Percentiles rank a stretch among this genome's conserved stretches.
Conservation (phyloP, 73 alveolate species). For the Symbiodinium pilosum region DNA sequence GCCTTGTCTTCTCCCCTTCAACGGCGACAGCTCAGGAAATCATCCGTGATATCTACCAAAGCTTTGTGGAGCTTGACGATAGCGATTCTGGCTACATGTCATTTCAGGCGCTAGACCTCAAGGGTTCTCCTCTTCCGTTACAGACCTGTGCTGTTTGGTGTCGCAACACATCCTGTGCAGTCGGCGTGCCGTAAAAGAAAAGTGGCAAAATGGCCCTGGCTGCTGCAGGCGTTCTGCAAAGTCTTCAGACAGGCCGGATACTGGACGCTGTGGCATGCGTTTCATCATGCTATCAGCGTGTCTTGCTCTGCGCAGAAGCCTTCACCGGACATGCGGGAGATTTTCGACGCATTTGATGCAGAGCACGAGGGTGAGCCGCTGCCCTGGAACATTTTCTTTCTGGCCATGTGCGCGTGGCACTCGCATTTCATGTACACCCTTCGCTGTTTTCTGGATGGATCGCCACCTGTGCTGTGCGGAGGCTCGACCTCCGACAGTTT, state of each 20-base stretch:
- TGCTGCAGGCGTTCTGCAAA: conserved; percentile 75
- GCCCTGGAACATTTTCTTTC: not conserved
- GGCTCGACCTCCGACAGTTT: conserved; percentile 80
- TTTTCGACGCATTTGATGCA: conserved; percentile 81
- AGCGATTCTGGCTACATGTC: conserved; percentile 37
- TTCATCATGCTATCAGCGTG: no score
- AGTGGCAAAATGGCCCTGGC: no score
- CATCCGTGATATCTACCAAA: conserved; percentile 69
- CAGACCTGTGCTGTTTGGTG: no score
- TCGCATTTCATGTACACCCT: not conserved
- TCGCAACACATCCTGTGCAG: no score
- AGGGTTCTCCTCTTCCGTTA: no score
- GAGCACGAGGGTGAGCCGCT: conserved; percentile 77
- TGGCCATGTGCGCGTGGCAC: not conserved
- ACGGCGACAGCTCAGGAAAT: conserved; percentile 28
- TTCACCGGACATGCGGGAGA: conserved; percentile 37
- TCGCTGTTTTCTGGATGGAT: not conserved
- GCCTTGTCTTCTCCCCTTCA: no score
- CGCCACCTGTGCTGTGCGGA: not conserved
- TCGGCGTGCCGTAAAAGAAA: no score
- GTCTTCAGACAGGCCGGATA: conserved; percentile 63
- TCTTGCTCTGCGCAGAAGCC: conserved; percentile 6
- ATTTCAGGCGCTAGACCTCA: no score
- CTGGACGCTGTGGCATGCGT: no score
- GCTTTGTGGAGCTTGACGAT: conserved; percentile 69